Percentiles rank a stretch among this genome's conserved stretches.
phyloP scores from a whole-genome alignment of 2,329 filamentous ascomycete species.

The Elsinoe fawcettii region DNA sequence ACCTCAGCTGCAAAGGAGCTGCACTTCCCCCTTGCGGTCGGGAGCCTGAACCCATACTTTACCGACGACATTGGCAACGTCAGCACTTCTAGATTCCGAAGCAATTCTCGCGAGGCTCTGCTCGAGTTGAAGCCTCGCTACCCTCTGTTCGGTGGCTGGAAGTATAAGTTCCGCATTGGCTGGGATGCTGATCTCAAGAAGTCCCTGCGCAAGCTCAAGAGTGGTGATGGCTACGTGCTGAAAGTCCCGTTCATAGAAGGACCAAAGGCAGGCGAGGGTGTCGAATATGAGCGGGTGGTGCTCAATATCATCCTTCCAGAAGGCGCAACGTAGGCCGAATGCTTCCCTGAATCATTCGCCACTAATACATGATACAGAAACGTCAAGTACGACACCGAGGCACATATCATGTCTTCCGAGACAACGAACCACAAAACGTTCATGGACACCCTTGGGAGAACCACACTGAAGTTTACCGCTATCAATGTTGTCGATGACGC shows the following conservation, averaged over 20 bases:
- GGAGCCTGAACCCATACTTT: constrained; percentile 84
- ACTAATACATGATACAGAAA: constrained; percentile 48
- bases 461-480: constrained; percentile 69
- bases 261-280: constrained; percentile 73
- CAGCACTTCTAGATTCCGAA: constrained; percentile 82
- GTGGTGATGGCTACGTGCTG: constrained; percentile 67
- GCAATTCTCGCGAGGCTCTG: constrained; percentile 54
- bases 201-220: constrained; percentile 59
- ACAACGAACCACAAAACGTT: constrained; percentile 72
- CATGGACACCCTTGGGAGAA: constrained; percentile 87
- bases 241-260: constrained; percentile 92
- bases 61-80: constrained; percentile 96
- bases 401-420: constrained; percentile 60
- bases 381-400: constrained; percentile 64
- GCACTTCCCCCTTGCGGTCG: constrained; percentile 67
- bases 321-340: constrained; percentile 64
- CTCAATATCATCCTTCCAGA: constrained; percentile 83
- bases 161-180: constrained; percentile 92
- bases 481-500: constrained; percentile 87
- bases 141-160: constrained; percentile 96
- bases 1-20: constrained; percentile 75
- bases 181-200: constrained; percentile 83
- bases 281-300: constrained; percentile 75
- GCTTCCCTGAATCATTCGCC: neutral
- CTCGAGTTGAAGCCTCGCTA: constrained; percentile 90